Conservation (phyloP, 2,329 filamentous ascomycete genomes). For the Pseudohalonectria lignicola region DNA sequence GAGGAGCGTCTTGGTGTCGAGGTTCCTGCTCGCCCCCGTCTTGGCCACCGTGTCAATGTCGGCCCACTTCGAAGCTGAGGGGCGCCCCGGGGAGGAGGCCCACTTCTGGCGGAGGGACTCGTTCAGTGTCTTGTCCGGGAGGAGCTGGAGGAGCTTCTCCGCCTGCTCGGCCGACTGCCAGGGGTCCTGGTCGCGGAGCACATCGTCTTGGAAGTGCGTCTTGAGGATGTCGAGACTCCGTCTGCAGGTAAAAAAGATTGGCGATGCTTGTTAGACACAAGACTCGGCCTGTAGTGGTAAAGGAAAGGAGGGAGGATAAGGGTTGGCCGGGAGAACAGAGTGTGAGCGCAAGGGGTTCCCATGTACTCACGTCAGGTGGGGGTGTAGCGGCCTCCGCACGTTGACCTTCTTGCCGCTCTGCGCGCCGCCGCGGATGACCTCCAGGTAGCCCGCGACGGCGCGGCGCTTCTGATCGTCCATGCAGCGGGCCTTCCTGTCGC, state of each 20-base stretch:
- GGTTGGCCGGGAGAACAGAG: no score
- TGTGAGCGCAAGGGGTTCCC: no score
- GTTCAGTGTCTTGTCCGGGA: conserved; percentile 70
- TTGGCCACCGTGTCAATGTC: conserved; percentile 85
- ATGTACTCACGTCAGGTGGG: conserved; percentile 56
- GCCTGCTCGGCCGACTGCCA: conserved; percentile 62
- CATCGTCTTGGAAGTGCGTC: conserved; percentile 71
- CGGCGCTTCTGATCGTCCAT: conserved; percentile 80
- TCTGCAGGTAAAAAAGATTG: conserved; percentile 25
- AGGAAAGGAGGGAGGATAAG: no score
- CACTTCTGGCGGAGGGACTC: conserved; percentile 81
- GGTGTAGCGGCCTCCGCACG: conserved; percentile 73
- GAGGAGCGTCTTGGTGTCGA: conserved; percentile 64
- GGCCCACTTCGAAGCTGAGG: conserved; percentile 77
- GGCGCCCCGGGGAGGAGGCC: conserved; percentile 69
- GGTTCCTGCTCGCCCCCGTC: conserved; percentile 56
- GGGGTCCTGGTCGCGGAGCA: conserved; percentile 77
- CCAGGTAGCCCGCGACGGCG: conserved; percentile 80
- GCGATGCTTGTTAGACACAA: no score
- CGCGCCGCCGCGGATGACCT: conserved; percentile 77
- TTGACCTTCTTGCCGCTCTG: conserved; percentile 84
- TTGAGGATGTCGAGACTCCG: conserved; percentile 81
- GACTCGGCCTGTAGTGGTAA: no score
- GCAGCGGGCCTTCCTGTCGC: conserved; percentile 72
- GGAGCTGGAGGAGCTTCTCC: conserved; percentile 68